phyloP scores from a whole-genome alignment of 192 early-diverging fungal species.

The Polychytrium aggregatum region DNA sequence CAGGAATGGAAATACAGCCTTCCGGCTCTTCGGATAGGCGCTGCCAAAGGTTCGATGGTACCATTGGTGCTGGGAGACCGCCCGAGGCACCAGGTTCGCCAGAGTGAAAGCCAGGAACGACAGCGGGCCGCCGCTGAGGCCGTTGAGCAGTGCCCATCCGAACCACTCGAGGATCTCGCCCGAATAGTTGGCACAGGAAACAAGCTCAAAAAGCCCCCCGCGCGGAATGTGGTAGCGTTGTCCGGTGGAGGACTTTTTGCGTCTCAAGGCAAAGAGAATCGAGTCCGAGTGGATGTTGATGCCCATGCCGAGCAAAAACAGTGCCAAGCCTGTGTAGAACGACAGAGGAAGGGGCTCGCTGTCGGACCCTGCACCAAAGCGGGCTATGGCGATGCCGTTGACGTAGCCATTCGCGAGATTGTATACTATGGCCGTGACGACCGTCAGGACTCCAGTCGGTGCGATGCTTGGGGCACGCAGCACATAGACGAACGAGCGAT shows the following conservation, averaged over 20 bases:
- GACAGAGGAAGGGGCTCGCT: neutral
- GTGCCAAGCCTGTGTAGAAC: conserved; percentile 6
- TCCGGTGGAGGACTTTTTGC: neutral
- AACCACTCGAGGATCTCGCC: conserved; percentile 30
- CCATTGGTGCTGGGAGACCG: conserved; percentile 15
- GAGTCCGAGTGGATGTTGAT: conserved; percentile 14
- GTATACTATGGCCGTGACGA: neutral
- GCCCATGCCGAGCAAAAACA: conserved; percentile 14
- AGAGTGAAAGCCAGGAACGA: conserved; percentile 19
- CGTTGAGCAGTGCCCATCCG: conserved; percentile 21
- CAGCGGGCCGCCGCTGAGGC: neutral
- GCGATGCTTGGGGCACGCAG: neutral
- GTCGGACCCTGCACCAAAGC: neutral
- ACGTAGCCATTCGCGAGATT: conserved; percentile 3
- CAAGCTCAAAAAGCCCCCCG: conserved; percentile 11
- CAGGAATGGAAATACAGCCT: conserved; percentile 22
- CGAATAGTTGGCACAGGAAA: conserved; percentile 21
- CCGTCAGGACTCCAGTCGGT: neutral
- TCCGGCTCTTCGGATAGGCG: conserved; percentile 16
- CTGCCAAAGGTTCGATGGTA: conserved; percentile 19
- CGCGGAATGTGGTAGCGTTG: conserved; percentile 16
- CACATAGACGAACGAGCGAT: conserved; percentile 4
- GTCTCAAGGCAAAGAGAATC: conserved; percentile 10
- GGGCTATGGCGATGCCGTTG: neutral
- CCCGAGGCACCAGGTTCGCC: conserved; percentile 24